Evolutionary conservation across 2,329 filamentous ascomycete genomes (phyloP), one percentile per base, ranked within the genome.

Genomic region (Cladosporium cucumerinum): DNA sequence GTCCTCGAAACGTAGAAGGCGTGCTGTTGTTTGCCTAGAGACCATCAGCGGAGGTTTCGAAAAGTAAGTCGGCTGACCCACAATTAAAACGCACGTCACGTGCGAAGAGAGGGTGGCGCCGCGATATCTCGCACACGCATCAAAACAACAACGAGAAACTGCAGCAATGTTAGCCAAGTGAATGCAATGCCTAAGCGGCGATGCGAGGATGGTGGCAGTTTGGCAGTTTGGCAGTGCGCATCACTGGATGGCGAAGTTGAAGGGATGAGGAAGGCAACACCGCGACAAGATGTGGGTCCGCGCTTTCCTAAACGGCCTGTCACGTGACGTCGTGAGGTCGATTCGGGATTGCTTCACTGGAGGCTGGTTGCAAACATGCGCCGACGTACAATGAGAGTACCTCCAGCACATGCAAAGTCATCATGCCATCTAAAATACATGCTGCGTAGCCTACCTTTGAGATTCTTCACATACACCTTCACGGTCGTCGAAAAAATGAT

Each of bases 41-140:
- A 55, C 26, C 49, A 62, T 51, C 60, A 55, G 60, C 60, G 60
- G 60, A 62, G 49, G 60, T 62, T 32, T 62, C 60, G 60, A 62
- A 62, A 62, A 62, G 60, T 54, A 62, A 62, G 60, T 62, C 60
- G 60, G 60, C 32, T 62, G 60, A 62, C 60, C 60, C 60, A 62
- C 60, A 55, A 43, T 57, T 36, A 39, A 62, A 54, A 26, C n/a
- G 23, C 48, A 16, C 18, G 59, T 43, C 60, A 55, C 60, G 49
- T 55, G 49, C 34, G 26, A 54, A 14, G 59, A 21, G 59, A 46
- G 26, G 16, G 3, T 8, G 5, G 23, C 60, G 54, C 55, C 49
- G 60, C 60, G 60, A 61, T 36, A 23, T 16, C 25, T 25, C 36
- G 34, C 23, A 26, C 7, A n/a, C 14, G 16, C 18, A 34, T 62